Evolutionary conservation across 2,329 filamentous ascomycete species (phyloP).

Genomic region (Botrytis fabae): DNA sequence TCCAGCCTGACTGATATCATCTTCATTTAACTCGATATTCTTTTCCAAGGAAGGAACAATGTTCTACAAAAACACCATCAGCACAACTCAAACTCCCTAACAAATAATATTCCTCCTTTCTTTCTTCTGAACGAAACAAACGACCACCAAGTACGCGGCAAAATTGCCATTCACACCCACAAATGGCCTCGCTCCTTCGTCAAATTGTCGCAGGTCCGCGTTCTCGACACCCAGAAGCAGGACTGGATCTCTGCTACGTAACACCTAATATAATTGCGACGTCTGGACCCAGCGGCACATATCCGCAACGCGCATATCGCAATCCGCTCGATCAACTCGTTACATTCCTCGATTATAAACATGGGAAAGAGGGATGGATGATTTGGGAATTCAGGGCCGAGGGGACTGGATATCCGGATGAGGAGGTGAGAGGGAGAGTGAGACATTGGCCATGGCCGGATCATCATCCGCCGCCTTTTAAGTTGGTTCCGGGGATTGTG

Average conservation of each 20-base stretch:
- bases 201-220: constrained; percentile 90
- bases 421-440: constrained; percentile 80
- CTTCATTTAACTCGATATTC: background rate
- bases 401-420: constrained; percentile 91
- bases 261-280: constrained; percentile 71
- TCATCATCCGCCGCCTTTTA: constrained; percentile 93
- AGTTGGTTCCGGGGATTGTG: constrained; percentile 83
- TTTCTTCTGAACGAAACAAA: background rate
- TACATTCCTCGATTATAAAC: constrained; percentile 81
- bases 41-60: constrained; percentile 15
- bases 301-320: constrained; percentile 88
- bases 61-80: background rate
- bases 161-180: background rate
- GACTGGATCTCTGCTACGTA: constrained; percentile 93
- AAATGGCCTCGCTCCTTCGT: constrained; percentile 77
- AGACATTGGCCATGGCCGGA: constrained; percentile 96
- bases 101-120: background rate
- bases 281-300: constrained; percentile 85
- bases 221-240: constrained; percentile 79
- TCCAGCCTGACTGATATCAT: constrained; percentile 19
- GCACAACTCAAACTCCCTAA: background rate
- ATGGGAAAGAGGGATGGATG: constrained; percentile 74
- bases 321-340: constrained; percentile 89
- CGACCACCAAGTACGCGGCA: background rate
- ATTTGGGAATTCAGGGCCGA: constrained; percentile 99